phyloP scores from a whole-genome alignment of 2,329 filamentous ascomycete genomes.

The Fusarium marasasianum region DNA sequence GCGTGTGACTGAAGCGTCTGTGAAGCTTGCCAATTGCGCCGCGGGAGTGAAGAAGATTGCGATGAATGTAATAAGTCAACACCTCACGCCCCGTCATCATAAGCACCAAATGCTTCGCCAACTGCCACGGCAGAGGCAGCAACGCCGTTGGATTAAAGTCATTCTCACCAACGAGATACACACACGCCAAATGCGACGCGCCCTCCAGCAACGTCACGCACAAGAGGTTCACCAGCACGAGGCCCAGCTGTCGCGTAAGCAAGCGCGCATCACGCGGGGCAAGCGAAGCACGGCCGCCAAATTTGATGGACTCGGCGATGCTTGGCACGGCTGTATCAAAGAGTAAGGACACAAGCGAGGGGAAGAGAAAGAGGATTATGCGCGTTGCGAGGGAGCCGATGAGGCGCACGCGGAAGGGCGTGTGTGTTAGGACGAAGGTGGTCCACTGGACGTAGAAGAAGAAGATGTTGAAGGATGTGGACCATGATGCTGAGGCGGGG shows the following conservation, averaged over 20 bases:
- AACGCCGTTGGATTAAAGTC: constrained; percentile 60
- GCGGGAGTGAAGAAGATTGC: constrained; percentile 70
- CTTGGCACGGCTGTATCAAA: constrained; percentile 78
- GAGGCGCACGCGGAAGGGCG: constrained; percentile 78
- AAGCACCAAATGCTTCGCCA: constrained; percentile 58
- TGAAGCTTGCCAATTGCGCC: constrained; percentile 54
- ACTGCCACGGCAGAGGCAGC: constrained; percentile 63
- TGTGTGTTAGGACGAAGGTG: constrained; percentile 80
- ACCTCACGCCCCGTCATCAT: constrained; percentile 62
- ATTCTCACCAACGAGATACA: constrained; percentile 47
- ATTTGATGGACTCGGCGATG: constrained; percentile 74
- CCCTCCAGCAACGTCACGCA: constrained; percentile 57
- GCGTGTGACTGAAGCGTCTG: constrained; percentile 59
- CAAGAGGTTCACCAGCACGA: constrained; percentile 58
- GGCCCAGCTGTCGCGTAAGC: constrained; percentile 49
- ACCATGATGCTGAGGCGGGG: constrained; percentile 72
- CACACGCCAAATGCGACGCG: constrained; percentile 51
- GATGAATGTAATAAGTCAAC: constrained; percentile 79
- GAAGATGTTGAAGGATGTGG: constrained; percentile 82
- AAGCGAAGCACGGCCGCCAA: constrained; percentile 63
- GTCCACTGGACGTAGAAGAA: constrained; percentile 94
- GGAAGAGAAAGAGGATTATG: constrained; percentile 75
- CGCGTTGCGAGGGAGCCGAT: constrained; percentile 75
- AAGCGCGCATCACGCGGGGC: constrained; percentile 55
- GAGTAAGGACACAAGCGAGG: constrained; percentile 75